A percentile compares a stretch with the other conserved stretches of the same genome.
These are phyloP conservation scores for Alnus rubra DNA, from an alignment of 306 rosid species.

Conservation along the genomic window DNA sequence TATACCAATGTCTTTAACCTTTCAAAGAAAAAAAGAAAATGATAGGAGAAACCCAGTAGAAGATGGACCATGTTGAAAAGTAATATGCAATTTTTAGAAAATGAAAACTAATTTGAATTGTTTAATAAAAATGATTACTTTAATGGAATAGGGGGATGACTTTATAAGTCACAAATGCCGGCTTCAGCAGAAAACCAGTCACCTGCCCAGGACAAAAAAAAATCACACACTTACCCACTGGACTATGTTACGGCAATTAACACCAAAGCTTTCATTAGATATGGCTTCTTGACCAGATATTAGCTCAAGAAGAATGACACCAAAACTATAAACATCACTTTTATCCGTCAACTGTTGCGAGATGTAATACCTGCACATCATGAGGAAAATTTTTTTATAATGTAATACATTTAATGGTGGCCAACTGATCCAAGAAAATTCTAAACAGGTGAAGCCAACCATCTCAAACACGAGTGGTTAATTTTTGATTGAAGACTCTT, in stretches of 20 bases:
- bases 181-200: slow-evolving; percentile 18
- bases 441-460: background rate
- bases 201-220: too few species aligned
- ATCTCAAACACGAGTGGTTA: background rate
- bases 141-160: background rate
- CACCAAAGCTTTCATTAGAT: slow-evolving; percentile 88
- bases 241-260: slow-evolving; percentile 87
- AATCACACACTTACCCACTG: slow-evolving; percentile 78
- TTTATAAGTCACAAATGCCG: background rate
- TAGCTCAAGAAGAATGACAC: slow-evolving; percentile 97
- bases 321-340: slow-evolving; percentile 94
- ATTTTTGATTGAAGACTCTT: background rate
- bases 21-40: background rate
- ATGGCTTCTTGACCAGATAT: slow-evolving; percentile 99
- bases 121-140: background rate
- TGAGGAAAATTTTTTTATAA: background rate
- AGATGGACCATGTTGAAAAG: background rate
- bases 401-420: slow-evolving; percentile 4
- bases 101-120: background rate
- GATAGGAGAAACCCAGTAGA: background rate
- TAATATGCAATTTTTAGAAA: background rate
- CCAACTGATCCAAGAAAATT: background rate
- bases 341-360: slow-evolving; percentile 97
- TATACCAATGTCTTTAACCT: background rate
- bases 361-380: slow-evolving; percentile 73